Evolutionary conservation across 805 yeast genomes (phyloP), one percentile per base, ranked within the genome.

Genomic region (Wickerhamiella vanderwaltii): DNA sequence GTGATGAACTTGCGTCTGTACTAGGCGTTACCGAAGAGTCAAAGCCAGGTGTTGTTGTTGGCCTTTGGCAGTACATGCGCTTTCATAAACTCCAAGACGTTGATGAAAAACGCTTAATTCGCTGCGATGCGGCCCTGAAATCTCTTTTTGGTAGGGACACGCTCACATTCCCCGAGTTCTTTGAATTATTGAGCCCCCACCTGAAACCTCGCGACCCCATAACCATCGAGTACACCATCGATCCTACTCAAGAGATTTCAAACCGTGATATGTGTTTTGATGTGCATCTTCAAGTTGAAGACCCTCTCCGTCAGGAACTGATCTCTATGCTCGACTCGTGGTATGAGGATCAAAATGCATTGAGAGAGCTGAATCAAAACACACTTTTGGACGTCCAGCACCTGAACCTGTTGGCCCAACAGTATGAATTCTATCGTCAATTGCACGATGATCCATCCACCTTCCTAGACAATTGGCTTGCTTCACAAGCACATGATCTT

Each of bases 11-110:
- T 59, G 67, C 87, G 3, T 69, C 72, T 40, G 67, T 91, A 35
- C 64, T 85, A 24, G 96, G 96, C 17, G 69, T 74, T 26, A 64
- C 68, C 20, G 94, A 84, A 57, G 78, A 82, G 24, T 79, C 93
- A 4, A 86, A 86, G 57, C 93, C 88, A 45, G 95, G 84, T 43
- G 75, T 84, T 35, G 79, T 82, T 34, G 86, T 74, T 51, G 70
- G 76, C 9, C 59, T 84, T 28, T 85, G 93, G 85, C 85, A 80
- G 58, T 85, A 84, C 55, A 58, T 66, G 47, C 72, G 80, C 50
- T 72, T 72, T 58, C 80, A 80, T 56, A 72, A 75, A 48, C 62
- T 84, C 43, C 73, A 72, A 56, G 73, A 72, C 26, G 59, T 62
- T 11, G 77, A 73, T 41, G 79, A 75, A 50, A 71, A 67, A 51